Evolutionary conservation across 306 rosid species (phyloP).

Genomic region (Begonia masoniana): DNA sequence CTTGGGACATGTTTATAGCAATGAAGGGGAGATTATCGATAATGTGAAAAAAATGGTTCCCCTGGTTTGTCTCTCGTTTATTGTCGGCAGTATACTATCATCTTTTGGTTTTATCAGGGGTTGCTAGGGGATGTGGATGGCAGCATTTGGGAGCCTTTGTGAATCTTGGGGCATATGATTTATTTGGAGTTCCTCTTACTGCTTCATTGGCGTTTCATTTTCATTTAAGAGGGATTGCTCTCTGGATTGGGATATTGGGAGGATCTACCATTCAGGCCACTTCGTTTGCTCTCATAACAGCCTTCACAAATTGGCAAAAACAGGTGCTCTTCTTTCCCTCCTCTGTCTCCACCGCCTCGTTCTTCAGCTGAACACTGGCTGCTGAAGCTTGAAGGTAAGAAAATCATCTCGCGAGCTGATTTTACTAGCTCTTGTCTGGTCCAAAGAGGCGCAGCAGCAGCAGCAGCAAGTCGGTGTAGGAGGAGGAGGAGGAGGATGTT

Average conservation of each 20-base stretch:
- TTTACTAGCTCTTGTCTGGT: neutral
- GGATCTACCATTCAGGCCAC: constrained; percentile 35
- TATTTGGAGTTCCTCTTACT: constrained; percentile 62
- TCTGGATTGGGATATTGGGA: constrained; percentile 58
- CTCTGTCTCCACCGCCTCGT: neutral
- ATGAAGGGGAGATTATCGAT: constrained; percentile 48
- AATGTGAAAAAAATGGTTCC: constrained; percentile 58
- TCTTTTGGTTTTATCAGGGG: constrained; percentile 15
- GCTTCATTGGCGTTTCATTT: constrained; percentile 34
- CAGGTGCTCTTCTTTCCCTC: constrained; percentile 21
- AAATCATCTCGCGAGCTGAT: neutral
- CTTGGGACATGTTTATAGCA: constrained; percentile 52
- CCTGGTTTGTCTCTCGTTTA: constrained; percentile 31
- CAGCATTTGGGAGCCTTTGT: constrained; percentile 58
- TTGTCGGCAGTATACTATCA: constrained; percentile 32
- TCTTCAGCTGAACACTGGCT: neutral
- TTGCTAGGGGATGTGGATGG: constrained; percentile 80
- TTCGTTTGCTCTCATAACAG: constrained; percentile 34
- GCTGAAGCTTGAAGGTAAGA: neutral
- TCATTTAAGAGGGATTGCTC: constrained; percentile 41
- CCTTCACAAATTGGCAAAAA: constrained; percentile 44
- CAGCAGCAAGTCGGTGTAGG: neutral
- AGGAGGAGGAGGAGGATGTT: constrained; percentile 25
- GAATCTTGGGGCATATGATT: constrained; percentile 55
- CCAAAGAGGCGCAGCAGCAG: neutral